phyloP scores from a whole-genome alignment of 2,329 filamentous ascomycete species.

The Ilyonectria mors-panacis region DNA sequence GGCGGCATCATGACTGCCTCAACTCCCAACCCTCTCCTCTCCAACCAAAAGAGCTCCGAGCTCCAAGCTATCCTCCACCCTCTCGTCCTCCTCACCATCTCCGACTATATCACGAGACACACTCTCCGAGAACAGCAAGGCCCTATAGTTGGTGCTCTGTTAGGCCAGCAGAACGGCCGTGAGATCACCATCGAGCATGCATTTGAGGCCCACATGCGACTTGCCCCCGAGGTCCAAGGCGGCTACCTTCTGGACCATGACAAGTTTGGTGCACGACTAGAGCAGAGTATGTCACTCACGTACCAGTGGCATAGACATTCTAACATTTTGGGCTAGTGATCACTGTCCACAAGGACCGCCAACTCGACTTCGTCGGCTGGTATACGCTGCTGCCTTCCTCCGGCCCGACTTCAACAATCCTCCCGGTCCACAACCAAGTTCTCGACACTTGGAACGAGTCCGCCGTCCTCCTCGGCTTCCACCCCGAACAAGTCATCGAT shows the following conservation, averaged over 20 bases:
- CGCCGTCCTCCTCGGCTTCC: constrained; percentile 89
- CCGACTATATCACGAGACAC: constrained; percentile 95
- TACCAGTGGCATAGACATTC: background rate
- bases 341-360: constrained; percentile 87
- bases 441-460: constrained; percentile 85
- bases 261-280: constrained; percentile 84
- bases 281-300: constrained; percentile 78
- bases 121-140: constrained; percentile 81
- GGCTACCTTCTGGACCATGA: constrained; percentile 74
- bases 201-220: constrained; percentile 81
- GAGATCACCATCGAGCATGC: constrained; percentile 94
- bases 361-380: constrained; percentile 92
- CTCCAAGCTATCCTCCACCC: constrained; percentile 91
- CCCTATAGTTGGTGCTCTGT: constrained; percentile 87
- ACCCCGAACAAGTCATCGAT: constrained; percentile 72
- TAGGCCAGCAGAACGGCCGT: constrained; percentile 92
- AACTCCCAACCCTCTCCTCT: constrained; percentile 71
- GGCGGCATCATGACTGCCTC: constrained; percentile 63
- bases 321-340: constrained; percentile 72
- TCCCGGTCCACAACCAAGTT: constrained; percentile 85
- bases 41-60: constrained; percentile 77
- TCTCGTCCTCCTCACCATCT: constrained; percentile 94
- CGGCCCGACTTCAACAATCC: constrained; percentile 78
- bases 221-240: constrained; percentile 63
- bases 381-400: constrained; percentile 83